Evolutionary conservation across 371 early-diverging fungal genomes (phyloP), one percentile per base, ranked within the genome.

Genomic region (Apophysomyces variabilis): DNA sequence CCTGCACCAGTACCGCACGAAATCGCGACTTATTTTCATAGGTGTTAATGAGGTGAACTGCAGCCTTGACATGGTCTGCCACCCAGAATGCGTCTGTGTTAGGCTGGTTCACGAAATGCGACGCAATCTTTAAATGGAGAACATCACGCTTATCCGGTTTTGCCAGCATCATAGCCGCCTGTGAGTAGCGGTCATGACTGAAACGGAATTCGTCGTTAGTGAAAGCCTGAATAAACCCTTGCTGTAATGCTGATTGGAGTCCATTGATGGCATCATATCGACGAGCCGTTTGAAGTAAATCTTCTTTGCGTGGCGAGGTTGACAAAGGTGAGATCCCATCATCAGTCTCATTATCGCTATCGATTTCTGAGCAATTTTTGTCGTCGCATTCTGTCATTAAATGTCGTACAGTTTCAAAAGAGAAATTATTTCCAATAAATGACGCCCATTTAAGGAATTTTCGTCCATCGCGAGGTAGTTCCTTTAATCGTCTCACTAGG

Each of bases 11-110:
- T 5, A 76, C 54, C 1, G 64, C 72, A 50, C 83, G 71, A 62
- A 80, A 74, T n/a, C 65, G 61, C n/a, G 58, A 32, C 45, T 75
- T 79, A 14, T 68, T 66, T 11, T 71, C 60, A 13, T 67, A 65
- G 8, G 94, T 90, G 64, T 95, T 90, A 66, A 96, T 91, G 57
- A 94, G 82, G 41, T 83, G 86, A 65, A 95, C 82, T 7, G 95
- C 93, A 60, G 89, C 89, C 69, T 91, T 82, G 60, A 97, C 83
- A 70, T 95, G 87, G 58, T 88, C 87, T 12, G 92, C 90, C 1
- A 80, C 79, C 82, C 82, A 82, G 57, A 82, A 83, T 11, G 70
- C 71, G 54, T 79, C 80, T 0, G 74, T 70, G 8, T 68, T 57
- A 5, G 73, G 60, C 36, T 72, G 66, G n/a, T 67, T 47, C 66